phyloP scores from a whole-genome alignment of 2,329 filamentous ascomycete species.

The Fusarium veterinarium region DNA sequence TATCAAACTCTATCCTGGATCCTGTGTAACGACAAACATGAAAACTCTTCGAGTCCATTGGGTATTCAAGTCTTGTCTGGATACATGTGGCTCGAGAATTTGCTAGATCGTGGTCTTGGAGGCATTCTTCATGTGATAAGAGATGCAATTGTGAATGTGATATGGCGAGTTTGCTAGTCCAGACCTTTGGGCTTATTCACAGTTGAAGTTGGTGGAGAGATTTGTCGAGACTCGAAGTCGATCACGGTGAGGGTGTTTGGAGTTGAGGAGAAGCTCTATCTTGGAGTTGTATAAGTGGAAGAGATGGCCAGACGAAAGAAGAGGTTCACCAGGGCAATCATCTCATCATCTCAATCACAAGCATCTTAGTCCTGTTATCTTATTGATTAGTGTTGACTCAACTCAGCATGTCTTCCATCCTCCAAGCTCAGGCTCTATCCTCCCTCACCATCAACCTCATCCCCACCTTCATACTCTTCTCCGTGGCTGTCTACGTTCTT shows the following conservation, averaged over 20 bases:
- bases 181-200: background rate
- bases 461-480: conserved; percentile 15
- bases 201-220: background rate
- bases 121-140: background rate
- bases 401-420: background rate
- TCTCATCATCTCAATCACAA: background rate
- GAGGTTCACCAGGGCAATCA: background rate
- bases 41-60: background rate
- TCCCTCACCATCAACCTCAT: conserved; percentile 17
- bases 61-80: background rate
- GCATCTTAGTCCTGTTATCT: background rate
- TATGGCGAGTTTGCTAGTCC: background rate
- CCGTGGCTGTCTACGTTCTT: conserved; percentile 6
- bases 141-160: background rate
- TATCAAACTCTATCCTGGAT: background rate
- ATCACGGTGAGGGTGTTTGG: background rate
- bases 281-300: conserved; percentile 14
- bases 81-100: background rate
- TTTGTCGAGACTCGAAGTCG: background rate
- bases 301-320: background rate
- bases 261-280: background rate
- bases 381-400: background rate
- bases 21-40: background rate
- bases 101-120: background rate
- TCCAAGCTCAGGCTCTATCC: background rate